Percentiles rank a stretch among this genome's conserved stretches.
Conservation (phyloP, 2,329 filamentous ascomycete genomes). For the Paecilomyces formosus region DNA sequence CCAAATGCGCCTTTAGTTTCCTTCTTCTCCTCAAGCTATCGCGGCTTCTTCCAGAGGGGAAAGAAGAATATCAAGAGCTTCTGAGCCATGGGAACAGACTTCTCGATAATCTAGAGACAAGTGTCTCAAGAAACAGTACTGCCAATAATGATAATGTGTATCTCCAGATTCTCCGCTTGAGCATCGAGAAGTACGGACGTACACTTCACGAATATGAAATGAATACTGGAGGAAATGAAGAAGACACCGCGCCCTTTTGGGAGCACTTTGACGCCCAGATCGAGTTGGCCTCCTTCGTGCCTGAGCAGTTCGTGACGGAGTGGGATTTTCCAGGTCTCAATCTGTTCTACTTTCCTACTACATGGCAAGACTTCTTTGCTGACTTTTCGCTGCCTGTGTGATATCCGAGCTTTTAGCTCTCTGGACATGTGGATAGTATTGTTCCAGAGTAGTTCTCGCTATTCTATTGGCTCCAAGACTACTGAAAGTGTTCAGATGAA, state of each 20-base stretch:
- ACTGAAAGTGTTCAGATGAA: too few relatives aligned
- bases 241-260: conserved; percentile 23
- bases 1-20: conserved; percentile 52
- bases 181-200: conserved; percentile 44
- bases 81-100: conserved; percentile 38
- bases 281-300: conserved; percentile 48
- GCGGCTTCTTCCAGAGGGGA: conserved; percentile 39
- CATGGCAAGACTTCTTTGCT: conserved; percentile 43
- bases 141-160: conserved; percentile 41
- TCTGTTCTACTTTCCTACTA: conserved; percentile 42
- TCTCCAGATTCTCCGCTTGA: conserved; percentile 42
- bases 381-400: conserved; percentile 30
- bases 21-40: conserved; percentile 48
- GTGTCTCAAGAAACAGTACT: conserved; percentile 19
- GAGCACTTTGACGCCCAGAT: conserved; percentile 31
- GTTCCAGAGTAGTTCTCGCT: too few relatives aligned
- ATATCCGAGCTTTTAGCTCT: background rate
- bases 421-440: too few relatives aligned
- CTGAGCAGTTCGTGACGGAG: conserved; percentile 50
- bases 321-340: conserved; percentile 52
- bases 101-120: conserved; percentile 34
- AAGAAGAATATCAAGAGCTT: conserved; percentile 32
- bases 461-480: too few relatives aligned
- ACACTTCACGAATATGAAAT: conserved; percentile 31
- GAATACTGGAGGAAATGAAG: background rate